phyloP scores from a whole-genome alignment of 306 rosid species.

The Glycine soja region DNA sequence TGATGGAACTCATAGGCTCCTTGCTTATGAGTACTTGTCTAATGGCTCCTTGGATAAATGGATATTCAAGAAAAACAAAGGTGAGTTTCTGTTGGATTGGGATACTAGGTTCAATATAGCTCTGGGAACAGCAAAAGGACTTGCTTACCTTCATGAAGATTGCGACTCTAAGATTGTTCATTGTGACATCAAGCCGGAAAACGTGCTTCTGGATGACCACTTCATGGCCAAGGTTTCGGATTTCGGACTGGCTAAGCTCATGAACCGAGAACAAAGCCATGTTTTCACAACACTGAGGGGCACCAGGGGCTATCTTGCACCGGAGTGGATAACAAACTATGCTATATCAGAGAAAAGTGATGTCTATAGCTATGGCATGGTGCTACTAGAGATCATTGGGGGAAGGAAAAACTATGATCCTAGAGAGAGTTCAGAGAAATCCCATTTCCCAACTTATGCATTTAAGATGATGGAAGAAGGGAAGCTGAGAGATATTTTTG shows the following conservation, averaged over 20 bases:
- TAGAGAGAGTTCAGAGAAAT: constrained; percentile 65
- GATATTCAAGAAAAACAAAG: constrained; percentile 72
- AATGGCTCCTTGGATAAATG: constrained; percentile 88
- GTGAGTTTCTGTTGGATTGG: constrained; percentile 75
- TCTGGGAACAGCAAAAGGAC: constrained; percentile 88
- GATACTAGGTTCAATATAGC: constrained; percentile 81
- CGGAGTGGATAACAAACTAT: constrained; percentile 95
- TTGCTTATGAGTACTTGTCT: constrained; percentile 86
- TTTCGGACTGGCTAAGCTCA: constrained; percentile 88
- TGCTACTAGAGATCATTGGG: constrained; percentile 79
- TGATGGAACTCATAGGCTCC: constrained; percentile 80
- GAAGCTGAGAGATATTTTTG: constrained; percentile 61
- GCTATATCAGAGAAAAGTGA: constrained; percentile 97
- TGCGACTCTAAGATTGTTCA: constrained; percentile 90
- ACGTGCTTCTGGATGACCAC: constrained; percentile 82
- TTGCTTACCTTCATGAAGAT: constrained; percentile 90
- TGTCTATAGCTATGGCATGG: constrained; percentile 91
- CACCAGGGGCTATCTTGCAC: constrained; percentile 91
- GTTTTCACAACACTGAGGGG: constrained; percentile 91
- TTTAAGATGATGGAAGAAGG: constrained; percentile 93
- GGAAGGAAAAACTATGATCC: constrained; percentile 89
- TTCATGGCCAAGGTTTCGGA: constrained; percentile 87
- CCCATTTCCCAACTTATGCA: constrained; percentile 80
- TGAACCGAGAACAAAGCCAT: constrained; percentile 88
- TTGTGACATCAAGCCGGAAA: constrained; percentile 95